Conservation (phyloP, 2,329 filamentous ascomycete species). For the Aureobasidium zeae region DNA sequence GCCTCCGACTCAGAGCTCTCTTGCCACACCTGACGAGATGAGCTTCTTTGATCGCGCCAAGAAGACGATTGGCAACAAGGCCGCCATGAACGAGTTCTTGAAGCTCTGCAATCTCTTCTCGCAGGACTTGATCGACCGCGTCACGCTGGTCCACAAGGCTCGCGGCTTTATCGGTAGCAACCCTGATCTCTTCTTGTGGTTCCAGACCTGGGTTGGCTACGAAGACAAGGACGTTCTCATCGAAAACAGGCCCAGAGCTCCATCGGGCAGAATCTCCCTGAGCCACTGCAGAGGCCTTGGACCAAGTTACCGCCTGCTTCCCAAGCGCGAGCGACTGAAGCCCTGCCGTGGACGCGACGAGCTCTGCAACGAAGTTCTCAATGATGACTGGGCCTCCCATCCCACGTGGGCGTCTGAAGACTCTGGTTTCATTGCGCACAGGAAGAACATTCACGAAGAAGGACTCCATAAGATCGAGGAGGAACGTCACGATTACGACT, state of each 20-base stretch:
- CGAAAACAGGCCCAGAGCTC: slow-evolving; percentile 66
- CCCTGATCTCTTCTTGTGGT: slow-evolving; percentile 78
- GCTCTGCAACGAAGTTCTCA: slow-evolving; percentile 84
- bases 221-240: slow-evolving; percentile 69
- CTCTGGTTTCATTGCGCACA: slow-evolving; percentile 91
- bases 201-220: slow-evolving; percentile 73
- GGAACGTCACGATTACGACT: slow-evolving; percentile 96
- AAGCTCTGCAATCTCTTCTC: slow-evolving; percentile 96
- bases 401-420: slow-evolving; percentile 98
- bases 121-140: slow-evolving; percentile 81
- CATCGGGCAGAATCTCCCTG: slow-evolving; percentile 75
- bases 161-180: slow-evolving; percentile 80
- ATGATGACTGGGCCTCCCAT: slow-evolving; percentile 97
- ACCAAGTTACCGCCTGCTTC: slow-evolving; percentile 86
- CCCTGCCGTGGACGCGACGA: slow-evolving; percentile 90
- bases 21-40: slow-evolving; percentile 76
- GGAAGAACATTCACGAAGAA: slow-evolving; percentile 94
- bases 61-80: slow-evolving; percentile 89
- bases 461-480: slow-evolving; percentile 93
- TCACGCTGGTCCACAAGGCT: slow-evolving; percentile 72
- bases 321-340: slow-evolving; percentile 82
- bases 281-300: slow-evolving; percentile 94
- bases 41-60: slow-evolving; percentile 94
- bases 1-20: slow-evolving; percentile 61
- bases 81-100: slow-evolving; percentile 87